Evolutionary conservation across 2,329 filamentous ascomycete species (phyloP).

Genomic region (Botrytis byssoidea): DNA sequence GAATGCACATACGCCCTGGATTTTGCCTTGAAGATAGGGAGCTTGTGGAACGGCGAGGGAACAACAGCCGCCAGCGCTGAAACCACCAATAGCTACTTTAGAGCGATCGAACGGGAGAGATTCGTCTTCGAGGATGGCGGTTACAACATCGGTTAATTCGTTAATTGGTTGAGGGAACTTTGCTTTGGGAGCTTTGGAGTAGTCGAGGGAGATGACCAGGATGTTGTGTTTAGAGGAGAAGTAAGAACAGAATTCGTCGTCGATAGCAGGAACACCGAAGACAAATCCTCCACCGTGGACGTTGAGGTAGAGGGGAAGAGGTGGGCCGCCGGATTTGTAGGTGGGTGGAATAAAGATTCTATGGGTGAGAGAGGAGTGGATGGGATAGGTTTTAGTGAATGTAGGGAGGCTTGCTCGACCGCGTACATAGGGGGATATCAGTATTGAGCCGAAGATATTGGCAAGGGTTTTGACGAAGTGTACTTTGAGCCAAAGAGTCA

Average conservation of each 20-base stretch:
- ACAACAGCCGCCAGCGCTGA: conserved; percentile 52
- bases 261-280: conserved; percentile 44
- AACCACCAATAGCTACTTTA: conserved; percentile 47
- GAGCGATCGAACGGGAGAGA: conserved; percentile 46
- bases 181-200: conserved; percentile 47
- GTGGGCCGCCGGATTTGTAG: conserved; percentile 6
- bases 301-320: conserved; percentile 42
- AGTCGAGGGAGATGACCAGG: conserved; percentile 49
- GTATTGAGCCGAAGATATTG: background rate
- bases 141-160: conserved; percentile 47
- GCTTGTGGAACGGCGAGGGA: conserved; percentile 45
- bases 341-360: conserved; percentile 18
- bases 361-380: conserved; percentile 16
- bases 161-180: conserved; percentile 47
- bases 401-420: conserved; percentile 7
- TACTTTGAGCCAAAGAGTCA: background rate
- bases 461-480: background rate
- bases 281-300: conserved; percentile 54
- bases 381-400: conserved; percentile 20
- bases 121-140: conserved; percentile 44
- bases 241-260: conserved; percentile 47
- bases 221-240: conserved; percentile 44
- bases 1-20: conserved; percentile 44
- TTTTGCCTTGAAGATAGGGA: conserved; percentile 33
- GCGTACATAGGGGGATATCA: background rate